Percentiles rank a stretch among this genome's conserved stretches.
Evolutionary conservation across 352 stramenopile species (phyloP).

Genomic region (Blastocystis sp.): DNA sequence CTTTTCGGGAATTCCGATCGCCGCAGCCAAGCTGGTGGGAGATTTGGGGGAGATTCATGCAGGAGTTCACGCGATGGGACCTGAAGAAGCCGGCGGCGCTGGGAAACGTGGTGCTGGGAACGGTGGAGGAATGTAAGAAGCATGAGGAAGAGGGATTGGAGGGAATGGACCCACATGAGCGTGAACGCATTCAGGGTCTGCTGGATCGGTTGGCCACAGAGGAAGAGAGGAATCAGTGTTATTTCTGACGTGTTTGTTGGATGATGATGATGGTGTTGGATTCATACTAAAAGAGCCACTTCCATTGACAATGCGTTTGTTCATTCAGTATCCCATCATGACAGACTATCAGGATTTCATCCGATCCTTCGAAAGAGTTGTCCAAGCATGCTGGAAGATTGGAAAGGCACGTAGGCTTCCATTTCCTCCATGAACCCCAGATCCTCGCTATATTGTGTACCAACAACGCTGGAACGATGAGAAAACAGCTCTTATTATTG

Average conservation of each 20-base stretch:
- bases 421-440: neutral
- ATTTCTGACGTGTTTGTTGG: constrained; percentile 30
- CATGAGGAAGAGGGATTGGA: constrained; percentile 28
- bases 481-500: neutral
- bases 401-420: neutral
- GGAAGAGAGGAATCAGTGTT: neutral
- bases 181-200: neutral
- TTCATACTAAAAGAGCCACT: neutral
- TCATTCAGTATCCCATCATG: too few relatives aligned
- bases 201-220: neutral
- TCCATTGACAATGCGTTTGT: too few relatives aligned
- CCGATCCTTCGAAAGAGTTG: neutral
- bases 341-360: neutral
- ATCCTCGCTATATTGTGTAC: neutral
- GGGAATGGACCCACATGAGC: neutral
- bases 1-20: constrained; percentile 67
- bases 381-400: neutral
- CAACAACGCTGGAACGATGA: neutral
- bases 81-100: constrained; percentile 66
- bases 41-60: neutral
- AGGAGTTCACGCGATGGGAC: constrained; percentile 75
- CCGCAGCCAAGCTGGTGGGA: constrained; percentile 65
- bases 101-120: constrained; percentile 76
- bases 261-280: neutral
- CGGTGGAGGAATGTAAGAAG: constrained; percentile 65